Evolutionary conservation across 2,329 filamentous ascomycete species (phyloP).

Genomic region (Colletotrichum sp.): DNA sequence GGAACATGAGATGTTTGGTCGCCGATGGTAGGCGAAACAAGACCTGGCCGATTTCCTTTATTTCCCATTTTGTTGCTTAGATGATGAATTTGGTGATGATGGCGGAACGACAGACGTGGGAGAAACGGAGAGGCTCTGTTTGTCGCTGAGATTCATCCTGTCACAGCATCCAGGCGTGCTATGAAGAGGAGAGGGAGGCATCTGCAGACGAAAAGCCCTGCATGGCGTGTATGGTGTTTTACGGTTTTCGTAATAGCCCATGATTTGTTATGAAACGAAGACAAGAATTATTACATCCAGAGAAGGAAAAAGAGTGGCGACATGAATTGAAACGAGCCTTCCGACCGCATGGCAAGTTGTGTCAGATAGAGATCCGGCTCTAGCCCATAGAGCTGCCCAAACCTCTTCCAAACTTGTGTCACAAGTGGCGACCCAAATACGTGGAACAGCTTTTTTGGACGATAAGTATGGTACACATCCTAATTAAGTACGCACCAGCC

Average conservation of each 20-base stretch:
- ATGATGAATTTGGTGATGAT: background rate
- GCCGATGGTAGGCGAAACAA: slow-evolving; percentile 4
- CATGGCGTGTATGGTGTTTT: background rate
- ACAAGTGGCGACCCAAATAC: background rate
- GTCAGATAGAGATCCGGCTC: background rate
- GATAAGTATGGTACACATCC: background rate
- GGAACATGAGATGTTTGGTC: slow-evolving; percentile 17
- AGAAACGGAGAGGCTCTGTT: background rate
- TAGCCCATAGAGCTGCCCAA: background rate
- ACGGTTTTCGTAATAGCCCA: background rate
- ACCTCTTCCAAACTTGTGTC: background rate
- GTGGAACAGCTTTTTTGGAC: background rate
- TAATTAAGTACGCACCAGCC: background rate
- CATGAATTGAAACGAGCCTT: background rate
- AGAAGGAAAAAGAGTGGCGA: background rate
- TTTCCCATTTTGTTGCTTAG: background rate
- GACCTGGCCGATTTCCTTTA: background rate
- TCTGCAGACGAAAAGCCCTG: background rate
- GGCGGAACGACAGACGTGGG: background rate
- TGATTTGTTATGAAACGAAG: background rate
- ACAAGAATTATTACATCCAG: background rate
- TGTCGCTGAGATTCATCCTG: background rate
- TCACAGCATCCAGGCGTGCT: background rate
- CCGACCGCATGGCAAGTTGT: background rate
- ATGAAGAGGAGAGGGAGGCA: background rate